Evolutionary conservation across 1,284 basidiomycete species (phyloP).

Genomic region (Serendipita sp.): DNA sequence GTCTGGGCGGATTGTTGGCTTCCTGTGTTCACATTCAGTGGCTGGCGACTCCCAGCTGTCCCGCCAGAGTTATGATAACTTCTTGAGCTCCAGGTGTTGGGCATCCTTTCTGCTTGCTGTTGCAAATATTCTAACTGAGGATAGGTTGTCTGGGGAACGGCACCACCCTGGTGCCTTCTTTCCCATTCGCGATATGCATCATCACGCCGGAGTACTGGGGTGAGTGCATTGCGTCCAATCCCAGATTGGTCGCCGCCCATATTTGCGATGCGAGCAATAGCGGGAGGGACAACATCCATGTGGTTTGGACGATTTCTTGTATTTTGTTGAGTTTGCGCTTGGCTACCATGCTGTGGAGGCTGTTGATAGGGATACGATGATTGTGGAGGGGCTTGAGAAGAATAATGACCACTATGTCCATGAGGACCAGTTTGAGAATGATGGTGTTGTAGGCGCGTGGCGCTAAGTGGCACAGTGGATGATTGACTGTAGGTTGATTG

Average conservation of each 20-base stretch:
- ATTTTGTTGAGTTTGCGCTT: constrained; percentile 27
- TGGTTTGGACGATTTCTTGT: constrained; percentile 76
- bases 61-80: constrained; percentile 51
- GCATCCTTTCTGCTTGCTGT: constrained; percentile 62
- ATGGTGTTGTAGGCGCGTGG: constrained; percentile 25
- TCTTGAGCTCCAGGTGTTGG: background rate
- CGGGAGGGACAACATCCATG: constrained; percentile 83
- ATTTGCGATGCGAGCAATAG: constrained; percentile 73
- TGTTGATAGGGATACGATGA: constrained; percentile 18
- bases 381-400: constrained; percentile 7
- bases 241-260: constrained; percentile 69
- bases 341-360: constrained; percentile 20
- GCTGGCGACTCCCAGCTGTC: background rate
- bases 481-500: constrained; percentile 7
- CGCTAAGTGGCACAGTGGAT: constrained; percentile 7
- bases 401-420: constrained; percentile 13
- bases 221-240: constrained; percentile 64
- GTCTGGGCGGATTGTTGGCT: constrained; percentile 34
- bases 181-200: constrained; percentile 87
- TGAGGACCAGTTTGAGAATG: constrained; percentile 21
- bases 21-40: constrained; percentile 29
- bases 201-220: constrained; percentile 78
- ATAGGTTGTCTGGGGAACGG: constrained; percentile 44
- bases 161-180: constrained; percentile 51
- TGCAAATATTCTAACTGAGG: constrained; percentile 81